phyloP scores from a whole-genome alignment of 306 rosid species.

The Dryas octopetala region DNA sequence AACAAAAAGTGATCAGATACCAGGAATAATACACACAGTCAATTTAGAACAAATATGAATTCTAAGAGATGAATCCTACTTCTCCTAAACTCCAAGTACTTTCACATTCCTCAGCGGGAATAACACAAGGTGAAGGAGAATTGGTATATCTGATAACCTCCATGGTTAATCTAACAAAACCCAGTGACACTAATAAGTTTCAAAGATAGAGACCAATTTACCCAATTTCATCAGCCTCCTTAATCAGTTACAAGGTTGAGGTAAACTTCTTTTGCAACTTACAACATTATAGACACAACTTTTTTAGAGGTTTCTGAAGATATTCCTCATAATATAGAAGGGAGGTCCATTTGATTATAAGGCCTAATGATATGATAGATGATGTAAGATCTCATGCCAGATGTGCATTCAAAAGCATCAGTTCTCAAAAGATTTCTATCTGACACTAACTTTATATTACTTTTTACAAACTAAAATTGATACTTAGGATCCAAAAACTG shows the following conservation, averaged over 20 bases:
- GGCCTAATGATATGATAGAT: neutral
- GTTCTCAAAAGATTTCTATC: neutral
- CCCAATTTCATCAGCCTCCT: neutral
- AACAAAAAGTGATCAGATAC: neutral
- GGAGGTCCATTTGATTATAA: neutral
- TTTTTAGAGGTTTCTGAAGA: neutral
- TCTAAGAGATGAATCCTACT: neutral
- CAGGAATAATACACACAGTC: neutral
- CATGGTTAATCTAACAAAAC: neutral
- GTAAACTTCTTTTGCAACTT: neutral
- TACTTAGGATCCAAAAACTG: neutral
- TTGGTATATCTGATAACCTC: neutral
- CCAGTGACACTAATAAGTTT: neutral
- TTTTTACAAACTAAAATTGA: neutral
- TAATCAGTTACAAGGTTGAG: neutral
- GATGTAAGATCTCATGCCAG: neutral
- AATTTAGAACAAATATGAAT: neutral
- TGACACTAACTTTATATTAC: neutral
- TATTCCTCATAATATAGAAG: neutral
- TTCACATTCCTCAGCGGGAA: neutral
- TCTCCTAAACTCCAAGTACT: neutral
- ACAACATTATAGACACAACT: neutral
- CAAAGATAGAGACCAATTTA: neutral
- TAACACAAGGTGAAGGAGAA: neutral
- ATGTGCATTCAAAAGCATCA: constrained; percentile 1